Conservation (phyloP, 768 basidiomycete genomes). For the Nidula microcarpa region DNA sequence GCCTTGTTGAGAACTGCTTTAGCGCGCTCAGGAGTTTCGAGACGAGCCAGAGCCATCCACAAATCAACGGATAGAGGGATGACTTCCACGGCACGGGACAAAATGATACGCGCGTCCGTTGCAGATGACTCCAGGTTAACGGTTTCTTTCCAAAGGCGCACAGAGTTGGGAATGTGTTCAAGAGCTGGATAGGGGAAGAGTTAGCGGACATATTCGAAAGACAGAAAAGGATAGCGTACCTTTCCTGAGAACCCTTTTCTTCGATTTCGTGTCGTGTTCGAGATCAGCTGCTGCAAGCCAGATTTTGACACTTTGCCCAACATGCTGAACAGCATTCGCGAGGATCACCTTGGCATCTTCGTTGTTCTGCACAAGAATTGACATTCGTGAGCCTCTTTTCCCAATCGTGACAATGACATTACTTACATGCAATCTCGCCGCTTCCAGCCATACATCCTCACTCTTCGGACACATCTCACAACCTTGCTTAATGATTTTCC, state of each 20-base stretch:
- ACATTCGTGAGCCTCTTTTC: background rate
- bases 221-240: slow-evolving; percentile 37
- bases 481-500: slow-evolving; percentile 89
- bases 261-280: slow-evolving; percentile 79
- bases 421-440: slow-evolving; percentile 87
- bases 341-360: slow-evolving; percentile 94
- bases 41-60: slow-evolving; percentile 96
- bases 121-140: slow-evolving; percentile 92
- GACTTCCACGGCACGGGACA: slow-evolving; percentile 94
- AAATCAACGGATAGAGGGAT: slow-evolving; percentile 95
- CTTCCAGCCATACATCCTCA: slow-evolving; percentile 98
- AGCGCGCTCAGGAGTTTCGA: slow-evolving; percentile 89
- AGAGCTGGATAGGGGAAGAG: slow-evolving; percentile 52
- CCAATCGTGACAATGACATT: background rate
- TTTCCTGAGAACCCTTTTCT: slow-evolving; percentile 91
- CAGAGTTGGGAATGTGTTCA: slow-evolving; percentile 96
- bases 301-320: slow-evolving; percentile 91
- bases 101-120: slow-evolving; percentile 86
- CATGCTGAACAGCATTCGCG: slow-evolving; percentile 91
- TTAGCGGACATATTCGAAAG: slow-evolving; percentile 1
- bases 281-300: slow-evolving; percentile 94
- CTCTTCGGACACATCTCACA: slow-evolving; percentile 96
- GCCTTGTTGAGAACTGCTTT: slow-evolving; percentile 95
- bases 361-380: slow-evolving; percentile 54
- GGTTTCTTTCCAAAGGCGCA: slow-evolving; percentile 96